Percentiles rank a stretch among this genome's conserved stretches.
Conservation (phyloP, 805 yeast genomes). For the Candida tammaniensis region DNA sequence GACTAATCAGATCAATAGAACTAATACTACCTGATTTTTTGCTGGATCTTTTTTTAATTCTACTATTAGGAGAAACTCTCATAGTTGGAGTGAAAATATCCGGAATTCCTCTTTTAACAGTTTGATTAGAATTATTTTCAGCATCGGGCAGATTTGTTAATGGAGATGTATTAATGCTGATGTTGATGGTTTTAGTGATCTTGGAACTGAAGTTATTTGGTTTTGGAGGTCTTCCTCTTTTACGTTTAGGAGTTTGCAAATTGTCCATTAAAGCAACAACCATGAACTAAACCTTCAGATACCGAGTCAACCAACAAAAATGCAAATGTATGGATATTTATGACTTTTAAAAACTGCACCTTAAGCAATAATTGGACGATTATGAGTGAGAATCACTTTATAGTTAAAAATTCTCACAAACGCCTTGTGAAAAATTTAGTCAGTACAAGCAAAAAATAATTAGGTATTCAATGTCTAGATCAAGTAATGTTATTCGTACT, state of each 20-base stretch:
- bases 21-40: conserved; percentile 8
- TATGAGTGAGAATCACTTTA: too few species aligned
- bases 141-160: conserved; percentile 35
- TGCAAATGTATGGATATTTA: not conserved
- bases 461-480: too few species aligned
- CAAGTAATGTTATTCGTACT: too few species aligned
- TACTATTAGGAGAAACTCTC: conserved; percentile 27
- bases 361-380: too few species aligned
- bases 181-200: conserved; percentile 40
- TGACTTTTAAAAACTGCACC: too few species aligned
- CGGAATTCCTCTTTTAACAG: conserved; percentile 39
- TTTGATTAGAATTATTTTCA: conserved; percentile 36
- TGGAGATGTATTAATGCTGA: conserved; percentile 39
- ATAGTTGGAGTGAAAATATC: conserved; percentile 43
- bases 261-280: conserved; percentile 6
- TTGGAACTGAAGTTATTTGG: conserved; percentile 33
- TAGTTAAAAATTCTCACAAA: too few species aligned
- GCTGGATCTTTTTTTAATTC: conserved; percentile 5
- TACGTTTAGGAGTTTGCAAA: conserved; percentile 28
- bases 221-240: conserved; percentile 48
- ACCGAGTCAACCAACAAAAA: not conserved
- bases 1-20: conserved; percentile 9
- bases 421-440: not conserved
- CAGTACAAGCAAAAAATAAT: too few species aligned
- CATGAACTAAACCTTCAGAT: not conserved